A percentile compares a stretch with the other conserved stretches of the same genome.
Conservation (phyloP, 1,139 yeast species). For the Geotrichum restrictum region DNA sequence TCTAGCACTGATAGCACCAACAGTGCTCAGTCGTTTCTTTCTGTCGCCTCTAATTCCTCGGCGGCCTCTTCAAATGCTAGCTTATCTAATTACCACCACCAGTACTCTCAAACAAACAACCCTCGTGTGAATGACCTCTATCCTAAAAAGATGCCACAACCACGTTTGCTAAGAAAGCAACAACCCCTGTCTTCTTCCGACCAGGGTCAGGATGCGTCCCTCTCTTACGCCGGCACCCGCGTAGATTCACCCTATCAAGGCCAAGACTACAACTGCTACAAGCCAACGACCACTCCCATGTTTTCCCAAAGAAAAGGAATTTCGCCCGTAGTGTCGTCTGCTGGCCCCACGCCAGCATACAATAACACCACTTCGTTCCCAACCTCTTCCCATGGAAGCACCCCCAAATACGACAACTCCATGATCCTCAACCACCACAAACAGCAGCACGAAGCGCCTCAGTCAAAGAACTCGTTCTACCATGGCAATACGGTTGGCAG, state of each 20-base stretch:
- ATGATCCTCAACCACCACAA: conserved; percentile 14
- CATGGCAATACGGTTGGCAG: background rate
- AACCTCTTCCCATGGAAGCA: background rate
- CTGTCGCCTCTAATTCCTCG: background rate
- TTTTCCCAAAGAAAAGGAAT: conserved; percentile 2
- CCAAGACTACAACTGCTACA: conserved; percentile 14
- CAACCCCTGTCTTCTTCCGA: background rate
- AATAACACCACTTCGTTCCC: background rate
- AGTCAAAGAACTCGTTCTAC: background rate
- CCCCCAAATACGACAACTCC: conserved; percentile 10
- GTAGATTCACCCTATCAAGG: background rate
- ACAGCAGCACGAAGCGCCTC: background rate
- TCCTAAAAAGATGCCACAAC: background rate
- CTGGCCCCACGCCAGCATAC: background rate
- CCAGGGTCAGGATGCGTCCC: background rate
- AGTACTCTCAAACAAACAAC: background rate
- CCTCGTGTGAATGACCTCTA: background rate
- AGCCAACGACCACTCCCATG: conserved; percentile 2
- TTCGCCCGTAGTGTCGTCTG: background rate
- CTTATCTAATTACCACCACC: background rate
- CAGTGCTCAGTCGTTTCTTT: conserved; percentile 1
- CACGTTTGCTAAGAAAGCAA: background rate
- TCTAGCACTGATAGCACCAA: conserved; percentile 3
- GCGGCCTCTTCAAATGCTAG: background rate
- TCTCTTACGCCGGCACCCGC: background rate